Conservation (phyloP, 2,329 filamentous ascomycete genomes). For the Trichoderma aggressivum region DNA sequence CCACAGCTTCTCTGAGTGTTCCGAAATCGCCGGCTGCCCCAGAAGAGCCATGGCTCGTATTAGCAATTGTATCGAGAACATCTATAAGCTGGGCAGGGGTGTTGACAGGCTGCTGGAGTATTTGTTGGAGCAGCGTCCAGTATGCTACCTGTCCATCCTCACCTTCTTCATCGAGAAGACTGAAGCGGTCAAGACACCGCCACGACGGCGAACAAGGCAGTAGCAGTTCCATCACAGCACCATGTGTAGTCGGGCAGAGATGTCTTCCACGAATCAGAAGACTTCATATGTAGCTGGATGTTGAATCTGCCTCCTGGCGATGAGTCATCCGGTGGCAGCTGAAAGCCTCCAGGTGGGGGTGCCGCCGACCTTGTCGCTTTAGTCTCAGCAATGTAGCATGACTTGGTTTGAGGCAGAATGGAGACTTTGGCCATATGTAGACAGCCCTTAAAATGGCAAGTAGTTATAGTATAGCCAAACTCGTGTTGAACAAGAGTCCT, state of each 20-base stretch:
- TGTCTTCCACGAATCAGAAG: too few relatives aligned
- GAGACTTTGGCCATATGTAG: too few relatives aligned
- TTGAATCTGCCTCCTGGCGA: neutral
- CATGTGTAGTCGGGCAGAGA: too few relatives aligned
- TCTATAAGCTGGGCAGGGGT: slow-evolving; percentile 25
- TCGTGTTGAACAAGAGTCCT: neutral
- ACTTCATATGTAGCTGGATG: neutral
- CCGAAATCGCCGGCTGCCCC: slow-evolving; percentile 24
- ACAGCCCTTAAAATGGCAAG: neutral
- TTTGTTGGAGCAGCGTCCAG: slow-evolving; percentile 28
- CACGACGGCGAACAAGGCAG: slow-evolving; percentile 19
- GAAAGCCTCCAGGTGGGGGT: neutral
- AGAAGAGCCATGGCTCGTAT: slow-evolving; percentile 21
- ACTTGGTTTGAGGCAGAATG: neutral
- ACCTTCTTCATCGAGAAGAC: slow-evolving; percentile 28
- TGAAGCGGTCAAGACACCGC: slow-evolving; percentile 31
- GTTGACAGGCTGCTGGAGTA: slow-evolving; percentile 22
- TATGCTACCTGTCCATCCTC: slow-evolving; percentile 24
- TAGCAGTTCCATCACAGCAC: neutral
- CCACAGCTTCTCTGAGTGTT: slow-evolving; percentile 21
- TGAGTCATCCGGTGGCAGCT: slow-evolving; percentile 8
- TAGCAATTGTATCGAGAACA: slow-evolving; percentile 30
- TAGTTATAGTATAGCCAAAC: neutral
- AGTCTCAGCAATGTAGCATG: neutral
- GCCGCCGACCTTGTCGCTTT: neutral